Evolutionary conservation across 768 basidiomycete genomes (phyloP), one percentile per base, ranked within the genome.

Genomic region (Piloderma croceum): DNA sequence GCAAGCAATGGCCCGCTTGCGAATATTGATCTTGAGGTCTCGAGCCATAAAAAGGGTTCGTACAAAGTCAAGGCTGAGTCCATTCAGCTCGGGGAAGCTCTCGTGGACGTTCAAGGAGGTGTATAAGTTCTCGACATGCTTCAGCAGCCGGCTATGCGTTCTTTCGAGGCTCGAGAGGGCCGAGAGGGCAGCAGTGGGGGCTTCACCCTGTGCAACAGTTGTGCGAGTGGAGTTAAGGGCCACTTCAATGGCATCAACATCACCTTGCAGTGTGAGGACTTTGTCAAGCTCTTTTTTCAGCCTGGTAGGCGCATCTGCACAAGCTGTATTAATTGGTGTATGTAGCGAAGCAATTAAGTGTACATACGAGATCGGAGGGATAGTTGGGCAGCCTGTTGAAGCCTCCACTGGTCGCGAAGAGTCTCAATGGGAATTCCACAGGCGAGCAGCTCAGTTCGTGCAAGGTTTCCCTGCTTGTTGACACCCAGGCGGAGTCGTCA

Each of bases 241-340:
- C 2, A 38, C 45, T 13, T 64, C 57, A 1, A 60, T 38, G 0
- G 38, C 32, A 5, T 62, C 54, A 4, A 62, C 24, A 11, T 59
- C 41, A 0, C 55, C 52, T 39, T 65, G 64, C 2, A 69, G 51
- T 3, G 29, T 39, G 0, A 69, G 40, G 0, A 69, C 43, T 0
- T 45, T 44, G 33, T 66, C 56, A 0, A 68, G 44, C 24, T 66
- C 63, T 27, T 60, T 60, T 24, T 62, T 62, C 3, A 68, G 46
- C 2, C 49, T 36, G 0, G 29, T 42, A 1, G 61, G 62, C 0
- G 58, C 54, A 45, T 63, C 62, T 62, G 24, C 3, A 38, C 21
- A 36, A 31, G 23, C 18, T 29, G 9, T 29, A 9, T 9, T 9
- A 15, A 15, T 29, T 29, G 15, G 10, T 29, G 15, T 29, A 15